These are phyloP conservation scores for Leptomonas pyrrhocoris DNA, from an alignment of 208 protist species.

Conservation along the genomic window DNA sequence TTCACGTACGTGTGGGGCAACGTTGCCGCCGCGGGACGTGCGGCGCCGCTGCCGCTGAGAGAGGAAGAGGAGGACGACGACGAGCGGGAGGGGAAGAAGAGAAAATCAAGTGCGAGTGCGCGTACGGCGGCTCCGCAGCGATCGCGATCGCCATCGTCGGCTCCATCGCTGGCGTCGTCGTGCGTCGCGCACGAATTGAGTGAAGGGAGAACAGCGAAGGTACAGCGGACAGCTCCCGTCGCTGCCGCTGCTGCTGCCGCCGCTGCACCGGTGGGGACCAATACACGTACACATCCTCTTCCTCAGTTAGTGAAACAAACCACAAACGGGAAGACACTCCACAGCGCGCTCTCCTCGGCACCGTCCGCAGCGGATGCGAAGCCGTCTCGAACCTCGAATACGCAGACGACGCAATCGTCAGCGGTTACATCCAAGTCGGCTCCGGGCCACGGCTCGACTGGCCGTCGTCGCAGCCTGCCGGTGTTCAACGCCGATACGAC, in stretches of 20 bases:
- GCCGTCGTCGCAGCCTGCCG: too few relatives aligned
- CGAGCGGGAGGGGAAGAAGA: neutral
- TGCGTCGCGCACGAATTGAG: too few relatives aligned
- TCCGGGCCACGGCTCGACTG: too few relatives aligned
- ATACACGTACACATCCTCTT: neutral
- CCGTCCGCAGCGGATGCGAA: too few relatives aligned
- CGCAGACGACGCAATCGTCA: too few relatives aligned
- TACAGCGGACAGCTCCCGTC: neutral
- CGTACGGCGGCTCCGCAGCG: neutral
- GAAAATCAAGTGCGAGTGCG: neutral
- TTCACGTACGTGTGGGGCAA: constrained; percentile 62
- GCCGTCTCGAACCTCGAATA: too few relatives aligned
- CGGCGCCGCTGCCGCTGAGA: neutral
- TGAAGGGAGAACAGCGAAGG: neutral
- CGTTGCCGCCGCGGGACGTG: constrained; percentile 32
- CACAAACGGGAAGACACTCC: too few relatives aligned
- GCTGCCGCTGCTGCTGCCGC: neutral
- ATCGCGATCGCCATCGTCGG: neutral
- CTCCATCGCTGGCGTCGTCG: neutral
- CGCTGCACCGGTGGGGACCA: neutral
- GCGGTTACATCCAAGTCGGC: too few relatives aligned
- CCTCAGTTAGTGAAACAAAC: neutral
- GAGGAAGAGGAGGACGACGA: neutral
- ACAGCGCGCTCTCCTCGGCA: too few relatives aligned
- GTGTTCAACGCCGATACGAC: neutral